Conservation (phyloP, 139 green algal genomes). For the Pleodorina starrii region DNA sequence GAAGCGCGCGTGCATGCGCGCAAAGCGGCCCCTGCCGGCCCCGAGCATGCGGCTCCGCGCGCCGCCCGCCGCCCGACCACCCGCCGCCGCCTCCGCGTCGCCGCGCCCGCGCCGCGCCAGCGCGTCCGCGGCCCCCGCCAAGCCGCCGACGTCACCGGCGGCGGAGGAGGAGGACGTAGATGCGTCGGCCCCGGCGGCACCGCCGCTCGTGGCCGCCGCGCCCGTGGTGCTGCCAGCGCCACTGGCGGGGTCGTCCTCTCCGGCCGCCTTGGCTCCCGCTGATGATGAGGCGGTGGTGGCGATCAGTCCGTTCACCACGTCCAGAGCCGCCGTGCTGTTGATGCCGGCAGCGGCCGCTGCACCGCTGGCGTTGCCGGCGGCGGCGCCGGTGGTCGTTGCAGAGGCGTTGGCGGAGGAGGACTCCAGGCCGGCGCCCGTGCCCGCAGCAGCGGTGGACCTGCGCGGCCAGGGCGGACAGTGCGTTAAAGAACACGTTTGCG, state of each 20-base stretch:
- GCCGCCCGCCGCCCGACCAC: background rate
- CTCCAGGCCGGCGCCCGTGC: background rate
- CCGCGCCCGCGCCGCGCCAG: background rate
- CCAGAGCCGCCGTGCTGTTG: conserved; percentile 1
- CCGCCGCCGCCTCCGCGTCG: background rate
- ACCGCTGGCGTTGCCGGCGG: background rate
- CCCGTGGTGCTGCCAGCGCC: background rate
- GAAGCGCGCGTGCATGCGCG: background rate
- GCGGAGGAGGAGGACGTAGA: background rate
- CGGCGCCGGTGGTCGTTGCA: background rate
- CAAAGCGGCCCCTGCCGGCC: background rate
- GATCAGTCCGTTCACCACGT: background rate
- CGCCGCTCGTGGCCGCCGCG: background rate
- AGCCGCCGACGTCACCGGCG: background rate
- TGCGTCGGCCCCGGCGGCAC: background rate
- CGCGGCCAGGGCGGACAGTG: background rate
- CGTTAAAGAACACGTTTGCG: background rate
- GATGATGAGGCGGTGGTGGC: background rate
- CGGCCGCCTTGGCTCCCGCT: background rate
- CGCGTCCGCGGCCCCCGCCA: background rate
- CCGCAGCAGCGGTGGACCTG: background rate
- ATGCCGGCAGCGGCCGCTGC: background rate
- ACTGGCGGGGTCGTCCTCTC: background rate
- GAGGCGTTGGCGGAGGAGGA: background rate
- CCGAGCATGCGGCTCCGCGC: too few relatives aligned